Base-by-base conservation (phyloP, 2,329 filamentous ascomycete genomes). In the Calonectria hongkongensis region DNA sequence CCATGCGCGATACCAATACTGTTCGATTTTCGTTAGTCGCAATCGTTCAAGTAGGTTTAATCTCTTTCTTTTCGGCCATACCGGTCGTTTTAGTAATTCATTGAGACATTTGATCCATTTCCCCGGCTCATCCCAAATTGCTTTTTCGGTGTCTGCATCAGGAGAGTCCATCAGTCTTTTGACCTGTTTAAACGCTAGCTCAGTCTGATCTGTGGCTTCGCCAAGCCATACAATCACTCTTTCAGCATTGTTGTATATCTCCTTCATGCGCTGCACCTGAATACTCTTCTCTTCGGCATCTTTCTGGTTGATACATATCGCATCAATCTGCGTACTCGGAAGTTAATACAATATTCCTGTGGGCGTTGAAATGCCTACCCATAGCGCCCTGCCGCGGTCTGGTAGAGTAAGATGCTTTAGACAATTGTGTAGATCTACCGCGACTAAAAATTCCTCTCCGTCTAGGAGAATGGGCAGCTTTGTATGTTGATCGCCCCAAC, bases 291-390 rank as follows among this genome's bases (percentile, higher is more conserved):
- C 79, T 6, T 65, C 68, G 7, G 54, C 28, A 21, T 80, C 76
- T 18, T 73, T 41, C 51, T 81, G 79, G 68, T 81, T 79, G 69
- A 81, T 80, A 27, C 80, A 79, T n/a, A 81, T 68, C 13, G 76
- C 75, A 58, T 80, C 79, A 10, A 78, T 76, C 80, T 66, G 45
- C n/a, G n/a, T 1, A 39, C 18, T 63, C 13, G 21, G 33, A 65
- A 2, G 48, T 51, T 5, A 54, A 27, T 50, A 4, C 15, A 0
- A 28, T 25, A 12, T 43, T 15, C 41, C 27, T 25, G 10, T 33
- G 43, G n/a, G 28, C 12, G 12, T 18, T 16, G 25, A 25, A 16
- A 16, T n/a, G 45, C 70, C 36, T 50, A 73, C 71, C 71, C 71
- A 73, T 36, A 73, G 54, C 10, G 62, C 30, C 28, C 71, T 66